These are phyloP conservation scores for Lojkania enalia DNA, from an alignment of 2,329 filamentous ascomycete genomes.

Conservation along the genomic window DNA sequence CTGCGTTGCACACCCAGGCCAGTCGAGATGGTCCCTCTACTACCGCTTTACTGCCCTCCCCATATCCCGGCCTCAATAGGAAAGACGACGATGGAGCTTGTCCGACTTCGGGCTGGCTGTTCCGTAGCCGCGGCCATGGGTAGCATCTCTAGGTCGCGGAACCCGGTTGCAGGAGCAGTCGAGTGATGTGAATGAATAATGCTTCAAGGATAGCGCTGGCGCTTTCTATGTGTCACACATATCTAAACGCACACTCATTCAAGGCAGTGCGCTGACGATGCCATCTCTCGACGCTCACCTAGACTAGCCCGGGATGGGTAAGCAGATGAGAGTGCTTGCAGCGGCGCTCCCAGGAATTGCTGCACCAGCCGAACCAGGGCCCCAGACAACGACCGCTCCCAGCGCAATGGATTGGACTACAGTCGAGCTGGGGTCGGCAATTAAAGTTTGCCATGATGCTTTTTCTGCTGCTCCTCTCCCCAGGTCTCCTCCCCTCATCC, in stretches of 20 bases:
- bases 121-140: conserved; percentile 50
- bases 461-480: conserved; percentile 19
- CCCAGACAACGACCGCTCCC: conserved; percentile 16
- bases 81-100: conserved; percentile 37
- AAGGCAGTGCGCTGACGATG: conserved; percentile 17
- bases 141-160: conserved; percentile 45
- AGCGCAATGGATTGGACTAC: conserved; percentile 23
- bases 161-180: conserved; percentile 39
- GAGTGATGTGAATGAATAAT: conserved; percentile 1
- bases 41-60: conserved; percentile 29
- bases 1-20: conserved; percentile 34
- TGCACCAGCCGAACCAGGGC: not conserved
- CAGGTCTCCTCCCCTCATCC: conserved; percentile 8
- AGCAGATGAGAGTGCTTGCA: not conserved
- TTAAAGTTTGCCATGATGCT: conserved; percentile 27
- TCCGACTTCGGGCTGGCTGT: conserved; percentile 46
- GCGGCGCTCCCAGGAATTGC: not conserved
- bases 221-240: conserved; percentile 34
- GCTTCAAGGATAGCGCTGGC: conserved; percentile 15
- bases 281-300: conserved; percentile 15
- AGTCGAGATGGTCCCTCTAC: conserved; percentile 30
- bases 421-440: conserved; percentile 32
- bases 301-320: conserved; percentile 5
- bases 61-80: conserved; percentile 25
- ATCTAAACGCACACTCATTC: conserved; percentile 18